These are phyloP conservation scores for Rhodotorula taiwanensis DNA, from an alignment of 768 basidiomycete species.

Conservation along the genomic window DNA sequence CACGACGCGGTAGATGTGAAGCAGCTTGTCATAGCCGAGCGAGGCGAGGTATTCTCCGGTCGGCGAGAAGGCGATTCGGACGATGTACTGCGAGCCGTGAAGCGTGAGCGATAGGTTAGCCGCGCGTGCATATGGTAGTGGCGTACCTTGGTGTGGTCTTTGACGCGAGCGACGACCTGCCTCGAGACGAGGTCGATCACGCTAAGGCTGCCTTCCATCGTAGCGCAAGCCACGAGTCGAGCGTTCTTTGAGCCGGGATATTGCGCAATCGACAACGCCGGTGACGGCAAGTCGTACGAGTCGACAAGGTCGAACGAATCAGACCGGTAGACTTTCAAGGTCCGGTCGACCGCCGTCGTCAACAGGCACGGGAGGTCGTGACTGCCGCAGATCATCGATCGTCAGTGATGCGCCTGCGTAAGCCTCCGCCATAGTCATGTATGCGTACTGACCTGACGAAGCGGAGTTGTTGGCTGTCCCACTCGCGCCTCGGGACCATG, in stretches of 20 bases:
- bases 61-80: slow-evolving; percentile 32
- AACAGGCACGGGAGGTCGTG: slow-evolving; percentile 30
- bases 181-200: slow-evolving; percentile 39
- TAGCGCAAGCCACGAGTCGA: slow-evolving; percentile 33
- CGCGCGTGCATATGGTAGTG: too few species aligned
- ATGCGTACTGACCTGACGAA: slow-evolving; percentile 21
- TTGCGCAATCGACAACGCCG: slow-evolving; percentile 34
- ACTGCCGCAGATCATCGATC: neutral
- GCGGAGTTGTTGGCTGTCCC: slow-evolving; percentile 15
- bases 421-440: too few species aligned
- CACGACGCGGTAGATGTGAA: slow-evolving; percentile 33
- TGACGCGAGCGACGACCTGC: slow-evolving; percentile 19
- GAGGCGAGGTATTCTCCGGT: slow-evolving; percentile 37
- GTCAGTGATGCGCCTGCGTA: neutral
- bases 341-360: slow-evolving; percentile 41
- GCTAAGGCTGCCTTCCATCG: slow-evolving; percentile 38
- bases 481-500: slow-evolving; percentile 5
- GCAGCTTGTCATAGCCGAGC: slow-evolving; percentile 39
- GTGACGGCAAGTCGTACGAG: slow-evolving; percentile 32
- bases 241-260: slow-evolving; percentile 7
- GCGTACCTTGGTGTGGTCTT: slow-evolving; percentile 37
- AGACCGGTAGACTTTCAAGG: slow-evolving; percentile 37
- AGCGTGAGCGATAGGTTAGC: neutral
- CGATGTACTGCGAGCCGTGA: slow-evolving; percentile 36
- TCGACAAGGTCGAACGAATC: slow-evolving; percentile 36